Base-by-base conservation (phyloP, 345 rosid species). In the Bruguiera gymnorhiza region DNA sequence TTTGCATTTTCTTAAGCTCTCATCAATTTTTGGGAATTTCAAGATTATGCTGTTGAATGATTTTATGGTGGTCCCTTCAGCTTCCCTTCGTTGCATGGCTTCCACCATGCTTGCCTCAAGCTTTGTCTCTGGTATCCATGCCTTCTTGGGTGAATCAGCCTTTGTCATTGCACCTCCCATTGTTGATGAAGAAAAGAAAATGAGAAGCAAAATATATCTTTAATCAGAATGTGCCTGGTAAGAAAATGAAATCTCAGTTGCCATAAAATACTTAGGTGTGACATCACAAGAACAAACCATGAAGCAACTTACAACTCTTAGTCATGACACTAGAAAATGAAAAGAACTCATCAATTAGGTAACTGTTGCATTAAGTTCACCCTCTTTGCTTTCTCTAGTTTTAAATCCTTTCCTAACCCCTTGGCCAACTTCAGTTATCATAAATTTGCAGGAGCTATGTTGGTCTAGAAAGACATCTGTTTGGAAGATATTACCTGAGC, bases 21-120 rank as follows among this genome's bases (percentile, higher is more conserved):
- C 81, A 31, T 94, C 98, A 16, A 94, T 91, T 79, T 89, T 91
- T 3, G 98, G 97, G 76, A 94, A 94, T 74, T 94, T 94, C 75
- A 94, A 82, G 79, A 94, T 85, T 52, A 91, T 81, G 81, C 87
- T 79, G 82, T 87, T 89, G 84, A 94, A 91, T 6, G 97, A 94
- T 80, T 85, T 89, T 79, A 88, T 68, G 19, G 83, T 63, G 59
- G 86, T 85, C 70, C 95, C 98, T 78, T 57, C 64, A 48, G 86
- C 73, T 70, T 87, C 89, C 73, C 93, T 84, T 57, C 85, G 83
- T 73, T 81, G 85, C 85, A 91, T 76, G 57, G 96, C 92, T 83
- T 91, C 96, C 52, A 77, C 86, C 85, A 91, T 85, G 69, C 88
- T 89, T 13, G 90, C 86, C 78, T 95, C 99, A 13, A 95, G 82